These are phyloP conservation scores for Claviceps purpurea DNA, from an alignment of 2,329 filamentous ascomycete genomes.

Conservation along the genomic window DNA sequence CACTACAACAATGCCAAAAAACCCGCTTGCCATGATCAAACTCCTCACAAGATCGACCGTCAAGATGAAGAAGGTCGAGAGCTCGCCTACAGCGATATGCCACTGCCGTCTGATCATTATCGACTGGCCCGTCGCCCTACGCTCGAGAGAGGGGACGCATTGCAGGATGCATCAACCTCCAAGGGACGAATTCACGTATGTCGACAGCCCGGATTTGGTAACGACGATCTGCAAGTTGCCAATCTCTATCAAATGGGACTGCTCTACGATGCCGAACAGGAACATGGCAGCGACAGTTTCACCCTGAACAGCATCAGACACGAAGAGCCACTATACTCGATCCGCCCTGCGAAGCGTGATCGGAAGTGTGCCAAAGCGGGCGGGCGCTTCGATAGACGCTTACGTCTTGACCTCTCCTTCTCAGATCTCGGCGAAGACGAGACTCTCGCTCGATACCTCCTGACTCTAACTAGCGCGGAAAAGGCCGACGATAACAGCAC, in stretches of 20 bases:
- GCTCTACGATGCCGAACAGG: conserved; percentile 26
- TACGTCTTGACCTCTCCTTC: conserved; percentile 28
- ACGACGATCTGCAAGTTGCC: conserved; percentile 20
- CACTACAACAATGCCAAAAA: conserved; percentile 1
- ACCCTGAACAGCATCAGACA: conserved; percentile 25
- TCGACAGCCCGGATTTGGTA: conserved; percentile 9
- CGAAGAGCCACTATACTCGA: conserved; percentile 23
- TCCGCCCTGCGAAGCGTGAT: conserved; percentile 22
- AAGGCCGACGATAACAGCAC: conserved; percentile 7
- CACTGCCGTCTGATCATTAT: conserved; percentile 23
- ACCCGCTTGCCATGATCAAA: background rate
- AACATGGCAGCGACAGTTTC: conserved; percentile 20
- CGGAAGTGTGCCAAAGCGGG: conserved; percentile 16
- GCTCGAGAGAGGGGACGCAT: conserved; percentile 34
- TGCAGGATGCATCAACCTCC: conserved; percentile 26
- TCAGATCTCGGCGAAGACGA: conserved; percentile 28
- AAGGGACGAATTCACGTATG: conserved; percentile 18
- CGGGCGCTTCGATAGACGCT: conserved; percentile 6
- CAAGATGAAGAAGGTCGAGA: conserved; percentile 19
- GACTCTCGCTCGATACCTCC: conserved; percentile 23
- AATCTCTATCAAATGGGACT: conserved; percentile 31
- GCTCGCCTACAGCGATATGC: conserved; percentile 21
- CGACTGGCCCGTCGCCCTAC: conserved; percentile 24
- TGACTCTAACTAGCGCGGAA: conserved; percentile 10
- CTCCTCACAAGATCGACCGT: conserved; percentile 4